Evolutionary conservation across 192 early-diverging fungal genomes (phyloP).

Genomic region (Fimicolochytrium jonesii): DNA sequence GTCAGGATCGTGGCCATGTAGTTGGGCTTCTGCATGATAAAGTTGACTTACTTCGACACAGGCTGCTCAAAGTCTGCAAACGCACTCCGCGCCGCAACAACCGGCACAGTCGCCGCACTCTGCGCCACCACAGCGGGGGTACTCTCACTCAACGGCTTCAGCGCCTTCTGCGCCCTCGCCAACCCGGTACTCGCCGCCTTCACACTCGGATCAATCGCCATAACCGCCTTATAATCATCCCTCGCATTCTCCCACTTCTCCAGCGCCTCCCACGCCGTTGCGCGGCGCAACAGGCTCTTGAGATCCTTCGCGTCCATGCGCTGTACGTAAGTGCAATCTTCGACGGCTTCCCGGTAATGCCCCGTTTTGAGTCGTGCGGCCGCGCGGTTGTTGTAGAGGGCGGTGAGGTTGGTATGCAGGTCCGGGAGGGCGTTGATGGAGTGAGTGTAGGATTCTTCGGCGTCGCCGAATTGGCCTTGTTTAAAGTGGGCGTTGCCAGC

Average conservation of each 20-base stretch:
- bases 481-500: slow-evolving; percentile 82
- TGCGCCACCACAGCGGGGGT: not conserved
- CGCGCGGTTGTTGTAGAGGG: slow-evolving; percentile 83
- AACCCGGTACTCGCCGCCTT: slow-evolving; percentile 48
- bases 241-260: slow-evolving; percentile 76
- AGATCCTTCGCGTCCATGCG: slow-evolving; percentile 55
- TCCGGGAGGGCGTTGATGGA: slow-evolving; percentile 62
- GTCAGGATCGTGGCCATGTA: too few relatives aligned
- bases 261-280: slow-evolving; percentile 72
- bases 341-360: slow-evolving; percentile 64
- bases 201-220: slow-evolving; percentile 28
- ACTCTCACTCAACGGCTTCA: slow-evolving; percentile 21
- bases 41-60: slow-evolving; percentile 1
- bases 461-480: slow-evolving; percentile 83
- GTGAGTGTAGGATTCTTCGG: slow-evolving; percentile 63
- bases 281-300: slow-evolving; percentile 74
- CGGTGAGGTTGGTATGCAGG: slow-evolving; percentile 56
- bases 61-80: slow-evolving; percentile 16
- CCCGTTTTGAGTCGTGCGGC: slow-evolving; percentile 77
- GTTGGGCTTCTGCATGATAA: too few relatives aligned
- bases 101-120: not conserved
- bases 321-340: slow-evolving; percentile 62
- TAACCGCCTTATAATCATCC: slow-evolving; percentile 37
- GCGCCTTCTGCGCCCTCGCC: slow-evolving; percentile 50
- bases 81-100: slow-evolving; percentile 1